Percentiles rank a stretch among this genome's conserved stretches.
phyloP scores from a whole-genome alignment of 495 filamentous ascomycete species.

The Trichoderma asperelloides region DNA sequence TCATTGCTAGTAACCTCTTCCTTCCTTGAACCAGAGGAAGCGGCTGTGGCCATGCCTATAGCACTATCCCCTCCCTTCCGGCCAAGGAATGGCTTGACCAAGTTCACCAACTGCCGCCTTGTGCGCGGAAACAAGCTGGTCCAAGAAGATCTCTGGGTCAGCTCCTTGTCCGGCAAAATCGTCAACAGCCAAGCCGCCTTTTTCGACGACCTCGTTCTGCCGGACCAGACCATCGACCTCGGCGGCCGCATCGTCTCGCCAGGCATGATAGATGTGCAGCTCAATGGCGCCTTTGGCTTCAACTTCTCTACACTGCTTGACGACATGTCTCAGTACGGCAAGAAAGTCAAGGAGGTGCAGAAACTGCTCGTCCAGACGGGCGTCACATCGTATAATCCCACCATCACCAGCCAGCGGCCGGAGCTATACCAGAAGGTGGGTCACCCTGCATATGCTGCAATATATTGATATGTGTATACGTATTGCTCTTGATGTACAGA shows the following conservation, averaged over 20 bases:
- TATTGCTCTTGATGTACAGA: neutral
- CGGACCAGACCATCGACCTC: conserved; percentile 57
- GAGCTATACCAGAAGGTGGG: conserved; percentile 60
- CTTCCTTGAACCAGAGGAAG: too few species aligned
- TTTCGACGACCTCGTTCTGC: conserved; percentile 56
- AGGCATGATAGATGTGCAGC: conserved; percentile 76
- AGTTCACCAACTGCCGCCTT: conserved; percentile 75
- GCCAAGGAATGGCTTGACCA: conserved; percentile 50
- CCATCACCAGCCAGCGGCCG: conserved; percentile 55
- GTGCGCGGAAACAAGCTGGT: conserved; percentile 53
- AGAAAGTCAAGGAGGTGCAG: conserved; percentile 58
- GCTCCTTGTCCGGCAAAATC: conserved; percentile 65
- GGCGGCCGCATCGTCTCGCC: conserved; percentile 71
- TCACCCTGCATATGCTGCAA: neutral
- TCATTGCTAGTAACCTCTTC: too few species aligned
- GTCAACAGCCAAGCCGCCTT: conserved; percentile 64
- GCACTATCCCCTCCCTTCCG: conserved; percentile 6
- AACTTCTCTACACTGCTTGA: conserved; percentile 68
- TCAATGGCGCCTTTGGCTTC: conserved; percentile 80
- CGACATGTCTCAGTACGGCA: conserved; percentile 55
- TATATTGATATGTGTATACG: neutral
- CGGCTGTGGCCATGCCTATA: conserved; percentile 2
- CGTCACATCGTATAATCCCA: conserved; percentile 78
- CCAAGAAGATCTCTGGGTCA: conserved; percentile 70
- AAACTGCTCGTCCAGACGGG: conserved; percentile 60